Base-by-base conservation (phyloP, 2,329 filamentous ascomycete species). In the Colletotrichum sansevieriae region DNA sequence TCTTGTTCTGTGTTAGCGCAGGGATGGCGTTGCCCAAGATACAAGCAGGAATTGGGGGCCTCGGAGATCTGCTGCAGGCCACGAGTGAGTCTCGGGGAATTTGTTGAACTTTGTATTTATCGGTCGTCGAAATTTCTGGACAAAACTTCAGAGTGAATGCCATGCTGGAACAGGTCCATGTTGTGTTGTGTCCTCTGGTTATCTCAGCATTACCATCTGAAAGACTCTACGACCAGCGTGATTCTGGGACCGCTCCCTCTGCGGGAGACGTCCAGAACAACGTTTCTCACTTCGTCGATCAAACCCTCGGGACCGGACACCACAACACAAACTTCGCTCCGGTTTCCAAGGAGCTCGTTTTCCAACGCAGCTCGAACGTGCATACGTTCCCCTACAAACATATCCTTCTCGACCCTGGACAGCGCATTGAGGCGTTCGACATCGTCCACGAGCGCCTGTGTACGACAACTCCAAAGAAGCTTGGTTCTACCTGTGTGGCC, bases 221-320 rank as follows among this genome's bases (percentile, higher is more conserved):
- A 60, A 12, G 43, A 59, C 43, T 59, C 43, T 9, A 59, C 25
- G 2, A 47, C 4, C 2, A 49, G 10, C 22, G 11, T 37, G 3
- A 41, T 18, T 18, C 43, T 60, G 7, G 3, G 8, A 9, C 12
- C 43, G 3, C 18, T 47, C 11, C n/a, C n/a, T 6, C 35, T 12
- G 3, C 43, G 46, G 15, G 35, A 10, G n/a, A 69, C 25, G 11
- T 71, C 68, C 1, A 49, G 59, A 44, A 71, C 46, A 5, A 56
- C 46, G 47, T 54, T 55, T n/a, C 71, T 52, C 11, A 63, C 65
- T 25, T 72, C 68, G 33, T 72, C 71, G 1, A 63, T 60, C 59
- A 72, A 63, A 8, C 41, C 12, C 15, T 61, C 44, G 1, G 69
- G 71, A 6, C 71, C 69, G 39, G 65, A 70, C 2, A 72, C 69